Evolutionary conservation across 1,284 basidiomycete genomes (phyloP).

Genomic region (Calocybe gambosa): DNA sequence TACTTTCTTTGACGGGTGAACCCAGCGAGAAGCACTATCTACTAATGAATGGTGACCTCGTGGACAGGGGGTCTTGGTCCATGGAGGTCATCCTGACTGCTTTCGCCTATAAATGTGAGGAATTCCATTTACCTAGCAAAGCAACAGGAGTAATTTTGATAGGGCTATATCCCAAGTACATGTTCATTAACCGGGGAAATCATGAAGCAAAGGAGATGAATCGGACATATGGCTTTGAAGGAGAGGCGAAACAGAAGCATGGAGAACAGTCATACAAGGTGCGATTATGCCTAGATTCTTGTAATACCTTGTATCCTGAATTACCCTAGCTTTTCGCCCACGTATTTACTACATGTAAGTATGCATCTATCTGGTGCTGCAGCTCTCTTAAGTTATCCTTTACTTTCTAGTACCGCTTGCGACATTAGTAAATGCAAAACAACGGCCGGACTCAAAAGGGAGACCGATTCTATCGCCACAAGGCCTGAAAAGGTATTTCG

Average conservation of each 20-base stretch:
- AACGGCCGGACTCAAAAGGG: constrained; percentile 43
- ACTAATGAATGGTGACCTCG: constrained; percentile 94
- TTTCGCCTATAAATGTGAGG: constrained; percentile 90
- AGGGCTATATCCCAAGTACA: constrained; percentile 85
- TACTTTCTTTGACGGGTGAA: constrained; percentile 81
- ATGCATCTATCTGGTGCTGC: constrained; percentile 1
- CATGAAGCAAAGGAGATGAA: constrained; percentile 96
- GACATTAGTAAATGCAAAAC: constrained; percentile 75
- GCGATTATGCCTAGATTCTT: neutral
- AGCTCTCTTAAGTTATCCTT: constrained; percentile 5
- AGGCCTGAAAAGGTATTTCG: constrained; percentile 87
- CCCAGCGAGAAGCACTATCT: constrained; percentile 80
- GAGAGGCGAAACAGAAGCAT: constrained; percentile 94
- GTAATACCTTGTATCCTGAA: neutral
- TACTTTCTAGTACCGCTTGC: constrained; percentile 75
- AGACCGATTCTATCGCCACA: constrained; percentile 72
- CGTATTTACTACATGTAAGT: constrained; percentile 82
- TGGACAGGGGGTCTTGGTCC: constrained; percentile 96
- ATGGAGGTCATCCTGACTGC: constrained; percentile 94
- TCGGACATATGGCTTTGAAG: constrained; percentile 90
- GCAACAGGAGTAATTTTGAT: constrained; percentile 7
- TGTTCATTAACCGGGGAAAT: constrained; percentile 93
- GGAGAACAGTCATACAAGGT: constrained; percentile 89
- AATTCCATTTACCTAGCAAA: constrained; percentile 1
- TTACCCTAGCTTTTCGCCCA: constrained; percentile 76